phyloP scores from a whole-genome alignment of 1,284 basidiomycete species.

The Fomitopsis schrenkii region DNA sequence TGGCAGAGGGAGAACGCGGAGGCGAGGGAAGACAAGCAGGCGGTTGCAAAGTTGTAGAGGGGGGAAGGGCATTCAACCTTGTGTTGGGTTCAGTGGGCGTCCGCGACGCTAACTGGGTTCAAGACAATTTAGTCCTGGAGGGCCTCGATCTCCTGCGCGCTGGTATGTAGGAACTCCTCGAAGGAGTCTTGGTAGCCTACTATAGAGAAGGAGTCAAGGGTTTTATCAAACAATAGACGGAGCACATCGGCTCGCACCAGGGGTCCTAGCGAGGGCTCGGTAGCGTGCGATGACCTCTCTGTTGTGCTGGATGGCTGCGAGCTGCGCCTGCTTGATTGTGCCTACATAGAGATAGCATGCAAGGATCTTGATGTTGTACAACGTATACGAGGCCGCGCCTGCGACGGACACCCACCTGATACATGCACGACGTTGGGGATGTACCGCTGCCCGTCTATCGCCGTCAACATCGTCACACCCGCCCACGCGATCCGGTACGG shows the following conservation, averaged over 20 bases:
- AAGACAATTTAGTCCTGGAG: slow-evolving; percentile 46
- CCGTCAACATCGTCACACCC: slow-evolving; percentile 58
- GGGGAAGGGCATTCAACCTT: not conserved
- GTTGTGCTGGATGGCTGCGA: slow-evolving; percentile 71
- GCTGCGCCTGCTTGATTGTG: slow-evolving; percentile 75
- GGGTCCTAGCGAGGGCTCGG: slow-evolving; percentile 46
- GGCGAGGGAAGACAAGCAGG: not conserved
- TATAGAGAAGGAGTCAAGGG: slow-evolving; percentile 12
- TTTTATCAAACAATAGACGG: not conserved
- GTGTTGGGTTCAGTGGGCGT: not conserved
- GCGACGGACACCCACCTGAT: slow-evolving; percentile 45
- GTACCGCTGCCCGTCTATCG: slow-evolving; percentile 51
- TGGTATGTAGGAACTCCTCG: slow-evolving; percentile 51
- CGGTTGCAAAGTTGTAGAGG: not conserved
- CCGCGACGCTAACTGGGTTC: not conserved
- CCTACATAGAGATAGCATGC: slow-evolving; percentile 38
- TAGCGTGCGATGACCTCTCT: slow-evolving; percentile 62
- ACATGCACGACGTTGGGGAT: slow-evolving; percentile 73
- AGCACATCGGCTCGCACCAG: slow-evolving; percentile 34
- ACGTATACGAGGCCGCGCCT: not conserved
- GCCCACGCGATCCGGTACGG: slow-evolving; percentile 74
- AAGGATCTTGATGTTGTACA: slow-evolving; percentile 13
- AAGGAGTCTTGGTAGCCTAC: slow-evolving; percentile 57
- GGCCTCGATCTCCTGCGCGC: slow-evolving; percentile 54
- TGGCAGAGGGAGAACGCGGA: slow-evolving; percentile 12